Evolutionary conservation across 345 rosid species (phyloP).

Genomic region (Mercurialis annua): DNA sequence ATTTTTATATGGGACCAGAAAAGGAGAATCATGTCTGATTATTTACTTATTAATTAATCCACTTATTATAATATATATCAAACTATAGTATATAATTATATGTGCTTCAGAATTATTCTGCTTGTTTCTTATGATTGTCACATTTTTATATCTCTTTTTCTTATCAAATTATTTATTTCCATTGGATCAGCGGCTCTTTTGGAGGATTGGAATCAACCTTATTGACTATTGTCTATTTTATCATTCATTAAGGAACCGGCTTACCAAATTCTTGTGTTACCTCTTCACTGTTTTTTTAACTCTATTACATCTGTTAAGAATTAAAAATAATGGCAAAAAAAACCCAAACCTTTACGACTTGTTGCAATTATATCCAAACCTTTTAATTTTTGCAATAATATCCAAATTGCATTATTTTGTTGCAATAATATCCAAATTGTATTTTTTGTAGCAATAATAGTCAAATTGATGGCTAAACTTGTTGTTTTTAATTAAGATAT

Average conservation of each 20-base stretch:
- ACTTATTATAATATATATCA: conserved; percentile 20
- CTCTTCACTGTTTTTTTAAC: too few relatives aligned
- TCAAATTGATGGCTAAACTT: too few relatives aligned
- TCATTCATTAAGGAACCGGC: conserved; percentile 13
- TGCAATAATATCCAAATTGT: too few relatives aligned
- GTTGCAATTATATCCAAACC: too few relatives aligned
- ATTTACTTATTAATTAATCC: conserved; percentile 12
- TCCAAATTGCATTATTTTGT: too few relatives aligned
- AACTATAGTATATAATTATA: neutral
- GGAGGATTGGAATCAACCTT: conserved; percentile 10
- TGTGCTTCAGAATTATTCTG: conserved; percentile 9
- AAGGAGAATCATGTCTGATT: conserved; percentile 29
- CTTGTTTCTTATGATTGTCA: conserved; percentile 15
- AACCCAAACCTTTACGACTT: too few relatives aligned
- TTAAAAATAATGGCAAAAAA: too few relatives aligned
- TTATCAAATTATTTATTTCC: conserved; percentile 10
- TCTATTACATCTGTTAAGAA: too few relatives aligned
- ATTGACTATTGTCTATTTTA: neutral
- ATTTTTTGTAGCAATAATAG: too few relatives aligned
- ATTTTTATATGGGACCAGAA: neutral
- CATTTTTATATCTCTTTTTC: neutral
- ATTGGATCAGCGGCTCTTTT: conserved; percentile 18
- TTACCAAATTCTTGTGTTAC: conserved; percentile 8
- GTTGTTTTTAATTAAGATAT: too few relatives aligned
- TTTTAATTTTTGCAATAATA: too few relatives aligned